Evolutionary conservation across 257 asterid species (phyloP).

Genomic region (Echium plantagineum): DNA sequence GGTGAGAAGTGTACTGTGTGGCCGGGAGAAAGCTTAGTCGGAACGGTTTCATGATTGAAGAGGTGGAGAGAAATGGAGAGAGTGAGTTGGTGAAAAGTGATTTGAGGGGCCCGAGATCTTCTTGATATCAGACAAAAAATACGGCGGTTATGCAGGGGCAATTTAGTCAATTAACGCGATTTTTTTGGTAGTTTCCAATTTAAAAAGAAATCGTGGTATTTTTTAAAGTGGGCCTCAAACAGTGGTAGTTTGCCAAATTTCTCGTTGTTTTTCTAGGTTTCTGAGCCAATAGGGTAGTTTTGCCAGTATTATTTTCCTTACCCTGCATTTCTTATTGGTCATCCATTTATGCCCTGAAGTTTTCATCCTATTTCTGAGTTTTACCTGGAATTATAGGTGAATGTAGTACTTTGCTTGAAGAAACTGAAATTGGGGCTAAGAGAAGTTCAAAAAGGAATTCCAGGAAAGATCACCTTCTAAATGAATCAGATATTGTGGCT

Average conservation of each 20-base stretch:
- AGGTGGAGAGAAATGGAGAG: too few relatives aligned
- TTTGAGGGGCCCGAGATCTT: too few relatives aligned
- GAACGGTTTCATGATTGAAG: too few relatives aligned
- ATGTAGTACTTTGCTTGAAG: conserved; percentile 18
- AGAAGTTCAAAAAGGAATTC: conserved; percentile 28
- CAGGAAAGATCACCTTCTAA: conserved; percentile 15
- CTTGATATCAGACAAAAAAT: too few relatives aligned
- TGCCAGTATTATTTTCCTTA: conserved; percentile 2
- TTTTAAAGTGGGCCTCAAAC: too few relatives aligned
- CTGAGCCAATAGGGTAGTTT: not conserved
- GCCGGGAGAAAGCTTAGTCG: too few relatives aligned
- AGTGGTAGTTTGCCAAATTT: not conserved
- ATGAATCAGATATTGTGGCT: conserved; percentile 8
- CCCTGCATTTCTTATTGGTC: conserved; percentile 1
- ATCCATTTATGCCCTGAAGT: not conserved
- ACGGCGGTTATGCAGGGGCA: too few relatives aligned
- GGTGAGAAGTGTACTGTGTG: too few relatives aligned
- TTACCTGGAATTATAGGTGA: conserved; percentile 20
- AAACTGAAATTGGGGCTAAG: conserved; percentile 16
- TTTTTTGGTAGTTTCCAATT: too few relatives aligned
- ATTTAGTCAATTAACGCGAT: too few relatives aligned
- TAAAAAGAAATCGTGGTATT: too few relatives aligned
- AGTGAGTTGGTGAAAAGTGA: too few relatives aligned
- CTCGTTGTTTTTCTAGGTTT: not conserved
- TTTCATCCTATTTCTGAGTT: conserved; percentile 3